Evolutionary conservation across 2,329 filamentous ascomycete species (phyloP).

Genomic region (Knufia fluminis): DNA sequence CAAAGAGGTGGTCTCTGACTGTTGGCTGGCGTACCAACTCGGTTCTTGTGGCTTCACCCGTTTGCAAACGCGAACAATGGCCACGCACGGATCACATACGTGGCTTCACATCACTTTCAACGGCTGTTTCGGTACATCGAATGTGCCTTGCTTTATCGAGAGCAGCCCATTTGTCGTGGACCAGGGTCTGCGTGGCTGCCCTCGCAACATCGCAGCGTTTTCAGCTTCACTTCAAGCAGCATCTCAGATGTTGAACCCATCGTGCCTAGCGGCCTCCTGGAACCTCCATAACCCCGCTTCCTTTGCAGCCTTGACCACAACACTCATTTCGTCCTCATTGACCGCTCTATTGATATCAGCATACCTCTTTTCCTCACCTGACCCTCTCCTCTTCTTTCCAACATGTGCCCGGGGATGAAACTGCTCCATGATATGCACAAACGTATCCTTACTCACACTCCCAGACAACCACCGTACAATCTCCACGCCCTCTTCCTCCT

Average conservation of each 20-base stretch:
- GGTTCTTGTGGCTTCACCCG: too few relatives aligned
- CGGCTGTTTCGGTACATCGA: too few relatives aligned
- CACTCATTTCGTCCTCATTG: constrained; percentile 53
- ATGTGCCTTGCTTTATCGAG: neutral
- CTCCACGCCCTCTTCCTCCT: constrained; percentile 60
- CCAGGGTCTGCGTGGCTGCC: too few relatives aligned
- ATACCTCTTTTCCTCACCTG: constrained; percentile 45
- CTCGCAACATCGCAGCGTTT: too few relatives aligned
- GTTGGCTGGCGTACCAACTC: too few relatives aligned
- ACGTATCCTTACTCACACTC: constrained; percentile 64
- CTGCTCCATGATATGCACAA: constrained; percentile 84
- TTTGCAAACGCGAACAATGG: too few relatives aligned
- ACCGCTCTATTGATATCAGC: constrained; percentile 69
- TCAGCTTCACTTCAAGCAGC: neutral
- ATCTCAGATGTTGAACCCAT: constrained; percentile 43
- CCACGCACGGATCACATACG: too few relatives aligned
- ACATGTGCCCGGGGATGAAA: constrained; percentile 75
- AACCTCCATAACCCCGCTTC: constrained; percentile 70
- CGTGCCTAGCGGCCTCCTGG: constrained; percentile 53
- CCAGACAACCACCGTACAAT: constrained; percentile 70
- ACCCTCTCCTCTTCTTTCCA: constrained; percentile 51
- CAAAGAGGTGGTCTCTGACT: too few relatives aligned
- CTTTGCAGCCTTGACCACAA: constrained; percentile 58
- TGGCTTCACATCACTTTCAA: too few relatives aligned
- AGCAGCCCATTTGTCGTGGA: too few relatives aligned